Evolutionary conservation across 805 yeast genomes (phyloP).

Genomic region (Candida silvatica): DNA sequence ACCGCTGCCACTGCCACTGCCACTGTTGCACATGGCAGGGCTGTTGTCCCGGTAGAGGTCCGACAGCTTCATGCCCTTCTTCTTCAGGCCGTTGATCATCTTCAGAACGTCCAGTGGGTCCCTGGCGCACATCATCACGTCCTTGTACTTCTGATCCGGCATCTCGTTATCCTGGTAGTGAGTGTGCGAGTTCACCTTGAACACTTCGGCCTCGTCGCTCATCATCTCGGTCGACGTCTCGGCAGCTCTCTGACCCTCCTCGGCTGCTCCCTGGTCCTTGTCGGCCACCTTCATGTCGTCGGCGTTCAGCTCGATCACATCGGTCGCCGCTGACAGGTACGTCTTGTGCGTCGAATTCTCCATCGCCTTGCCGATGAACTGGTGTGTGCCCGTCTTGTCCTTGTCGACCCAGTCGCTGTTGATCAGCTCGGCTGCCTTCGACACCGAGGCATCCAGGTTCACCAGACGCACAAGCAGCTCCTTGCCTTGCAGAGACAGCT

Average conservation of each 20-base stretch:
- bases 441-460: conserved; percentile 61
- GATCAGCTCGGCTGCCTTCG: conserved; percentile 38
- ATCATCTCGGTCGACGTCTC: conserved; percentile 5
- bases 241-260: not conserved
- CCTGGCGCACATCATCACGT: conserved; percentile 3
- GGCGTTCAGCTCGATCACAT: not conserved
- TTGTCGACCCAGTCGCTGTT: conserved; percentile 5
- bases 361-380: no score
- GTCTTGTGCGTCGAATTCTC: no score
- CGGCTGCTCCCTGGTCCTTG: conserved; percentile 1
- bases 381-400: conserved; percentile 1
- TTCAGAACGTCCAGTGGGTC: conserved; percentile 13
- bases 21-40: no score
- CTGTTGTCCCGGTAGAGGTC: conserved; percentile 11
- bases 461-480: conserved; percentile 65
- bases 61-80: conserved; percentile 5
- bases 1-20: no score
- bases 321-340: no score
- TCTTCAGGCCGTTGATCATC: conserved; percentile 6
- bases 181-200: not conserved
- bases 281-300: conserved; percentile 7
- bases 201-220: conserved; percentile 4
- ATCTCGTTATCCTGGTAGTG: not conserved
- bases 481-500: conserved; percentile 59
- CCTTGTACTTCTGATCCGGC: conserved; percentile 2